A percentile compares a stretch with the other conserved stretches of the same genome.
Evolutionary conservation across 2,329 filamentous ascomycete genomes (phyloP).

Genomic region (Fonsecaea multimorphosa): DNA sequence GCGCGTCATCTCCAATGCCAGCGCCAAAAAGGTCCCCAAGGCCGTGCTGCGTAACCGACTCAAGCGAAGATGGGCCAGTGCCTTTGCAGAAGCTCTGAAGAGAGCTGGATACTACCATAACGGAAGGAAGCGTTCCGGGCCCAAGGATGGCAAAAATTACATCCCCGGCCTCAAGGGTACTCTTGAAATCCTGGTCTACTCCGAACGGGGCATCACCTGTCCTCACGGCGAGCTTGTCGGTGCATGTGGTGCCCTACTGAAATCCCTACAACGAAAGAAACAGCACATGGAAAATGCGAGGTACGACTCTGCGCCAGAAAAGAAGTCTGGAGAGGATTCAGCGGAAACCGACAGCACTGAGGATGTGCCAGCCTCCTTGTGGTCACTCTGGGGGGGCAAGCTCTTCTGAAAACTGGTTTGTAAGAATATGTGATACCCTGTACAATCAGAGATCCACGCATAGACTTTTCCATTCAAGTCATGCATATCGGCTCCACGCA

Average conservation of each 20-base stretch:
- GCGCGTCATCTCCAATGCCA: conserved; percentile 47
- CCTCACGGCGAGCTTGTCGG: conserved; percentile 25
- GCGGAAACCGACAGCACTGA: not conserved
- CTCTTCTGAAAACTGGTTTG: not conserved
- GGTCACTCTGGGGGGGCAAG: conserved; percentile 8
- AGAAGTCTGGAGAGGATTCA: not conserved
- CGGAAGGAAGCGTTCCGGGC: conserved; percentile 10
- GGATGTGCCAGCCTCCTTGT: conserved; percentile 10
- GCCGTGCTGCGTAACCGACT: conserved; percentile 56
- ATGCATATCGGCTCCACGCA: not conserved
- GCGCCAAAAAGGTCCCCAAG: conserved; percentile 44
- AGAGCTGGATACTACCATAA: conserved; percentile 50
- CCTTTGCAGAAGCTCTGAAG: conserved; percentile 54
- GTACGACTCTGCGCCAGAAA: not conserved
- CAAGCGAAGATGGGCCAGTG: conserved; percentile 51
- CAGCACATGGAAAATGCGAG: conserved; percentile 11
- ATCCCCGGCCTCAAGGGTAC: conserved; percentile 45
- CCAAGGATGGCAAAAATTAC: conserved; percentile 29
- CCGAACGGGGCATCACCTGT: conserved; percentile 13
- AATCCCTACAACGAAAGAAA: conserved; percentile 17
- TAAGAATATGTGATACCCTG: conserved; percentile 11
- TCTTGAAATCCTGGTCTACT: conserved; percentile 42
- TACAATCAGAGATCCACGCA: not conserved
- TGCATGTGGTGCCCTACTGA: conserved; percentile 17
- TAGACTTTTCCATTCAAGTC: not conserved